These are phyloP conservation scores for Blepharisma stoltei DNA, from an alignment of 73 alveolate genomes.

Conservation along the genomic window DNA sequence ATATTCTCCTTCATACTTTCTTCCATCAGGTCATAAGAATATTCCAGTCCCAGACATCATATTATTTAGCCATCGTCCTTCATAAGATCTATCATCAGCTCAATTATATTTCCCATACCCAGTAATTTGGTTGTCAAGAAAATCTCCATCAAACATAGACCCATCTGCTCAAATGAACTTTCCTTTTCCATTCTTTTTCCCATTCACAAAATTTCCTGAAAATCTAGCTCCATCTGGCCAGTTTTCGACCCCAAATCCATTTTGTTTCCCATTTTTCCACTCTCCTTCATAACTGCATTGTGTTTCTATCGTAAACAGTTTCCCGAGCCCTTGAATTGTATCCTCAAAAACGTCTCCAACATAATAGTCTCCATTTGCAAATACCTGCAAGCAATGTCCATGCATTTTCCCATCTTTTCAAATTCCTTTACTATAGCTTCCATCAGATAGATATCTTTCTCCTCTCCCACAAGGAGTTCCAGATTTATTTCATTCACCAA, in stretches of 20 bases:
- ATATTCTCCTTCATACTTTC: slow-evolving; percentile 57
- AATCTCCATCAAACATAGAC: slow-evolving; percentile 57
- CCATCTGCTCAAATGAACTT: slow-evolving; percentile 62
- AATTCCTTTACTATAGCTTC: not conserved
- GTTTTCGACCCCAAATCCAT: slow-evolving; percentile 35
- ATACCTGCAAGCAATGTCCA: not conserved
- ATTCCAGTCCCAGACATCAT: slow-evolving; percentile 69
- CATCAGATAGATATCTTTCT: not conserved
- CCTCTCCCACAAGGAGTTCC: slow-evolving; percentile 8
- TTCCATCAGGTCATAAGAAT: slow-evolving; percentile 61
- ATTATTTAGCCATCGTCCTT: slow-evolving; percentile 48
- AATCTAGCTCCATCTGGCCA: slow-evolving; percentile 62
- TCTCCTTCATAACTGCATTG: slow-evolving; percentile 27
- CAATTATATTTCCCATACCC: slow-evolving; percentile 56
- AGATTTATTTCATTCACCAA: not conserved
- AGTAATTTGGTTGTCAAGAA: slow-evolving; percentile 52
- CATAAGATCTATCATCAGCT: slow-evolving; percentile 50
- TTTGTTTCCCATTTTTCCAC: slow-evolving; percentile 24
- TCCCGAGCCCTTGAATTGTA: slow-evolving; percentile 34
- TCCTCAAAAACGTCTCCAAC: slow-evolving; percentile 34
- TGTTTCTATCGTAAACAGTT: not conserved
- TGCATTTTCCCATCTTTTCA: not conserved
- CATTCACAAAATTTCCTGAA: slow-evolving; percentile 51
- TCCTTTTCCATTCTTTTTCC: slow-evolving; percentile 71
- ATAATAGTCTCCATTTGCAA: slow-evolving; percentile 34